Evolutionary conservation across 352 stramenopile genomes (phyloP).

Genomic region (Pythium phragmitis): DNA sequence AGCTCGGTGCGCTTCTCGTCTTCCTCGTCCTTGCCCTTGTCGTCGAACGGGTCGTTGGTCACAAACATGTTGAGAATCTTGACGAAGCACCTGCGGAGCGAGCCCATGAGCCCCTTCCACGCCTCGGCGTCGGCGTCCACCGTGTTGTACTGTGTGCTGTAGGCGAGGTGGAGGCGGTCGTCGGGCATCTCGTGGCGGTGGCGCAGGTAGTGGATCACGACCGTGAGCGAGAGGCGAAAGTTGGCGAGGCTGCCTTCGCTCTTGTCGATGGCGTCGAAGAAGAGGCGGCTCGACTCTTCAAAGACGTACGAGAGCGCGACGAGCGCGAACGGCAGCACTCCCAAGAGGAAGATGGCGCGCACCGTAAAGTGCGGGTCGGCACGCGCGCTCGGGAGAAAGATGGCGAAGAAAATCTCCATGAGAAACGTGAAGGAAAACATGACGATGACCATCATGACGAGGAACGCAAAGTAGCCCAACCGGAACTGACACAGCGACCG

Average conservation of each 20-base stretch:
- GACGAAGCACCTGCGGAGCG: constrained; percentile 31
- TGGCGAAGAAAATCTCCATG: constrained; percentile 91
- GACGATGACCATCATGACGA: constrained; percentile 89
- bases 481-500: constrained; percentile 80
- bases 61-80: constrained; percentile 48
- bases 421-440: constrained; percentile 89
- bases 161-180: constrained; percentile 60
- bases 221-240: constrained; percentile 78
- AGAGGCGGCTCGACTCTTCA: constrained; percentile 79
- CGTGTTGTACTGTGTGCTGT: constrained; percentile 44
- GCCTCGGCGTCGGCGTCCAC: constrained; percentile 65
- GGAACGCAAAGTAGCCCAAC: constrained; percentile 86
- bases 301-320: constrained; percentile 88
- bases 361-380: constrained; percentile 71
- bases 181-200: constrained; percentile 80
- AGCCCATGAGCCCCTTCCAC: constrained; percentile 49
- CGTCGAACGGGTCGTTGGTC: constrained; percentile 69
- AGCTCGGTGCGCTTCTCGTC: constrained; percentile 64
- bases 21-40: constrained; percentile 73
- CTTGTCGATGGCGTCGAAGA: constrained; percentile 85
- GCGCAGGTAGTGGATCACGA: constrained; percentile 85
- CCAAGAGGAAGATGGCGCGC: constrained; percentile 67
- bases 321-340: constrained; percentile 68
- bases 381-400: constrained; percentile 80
- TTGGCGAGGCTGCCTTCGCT: constrained; percentile 79